Evolutionary conservation across 1,284 basidiomycete genomes (phyloP).

Genomic region (Cutaneotrichosporon cyanovorans): DNA sequence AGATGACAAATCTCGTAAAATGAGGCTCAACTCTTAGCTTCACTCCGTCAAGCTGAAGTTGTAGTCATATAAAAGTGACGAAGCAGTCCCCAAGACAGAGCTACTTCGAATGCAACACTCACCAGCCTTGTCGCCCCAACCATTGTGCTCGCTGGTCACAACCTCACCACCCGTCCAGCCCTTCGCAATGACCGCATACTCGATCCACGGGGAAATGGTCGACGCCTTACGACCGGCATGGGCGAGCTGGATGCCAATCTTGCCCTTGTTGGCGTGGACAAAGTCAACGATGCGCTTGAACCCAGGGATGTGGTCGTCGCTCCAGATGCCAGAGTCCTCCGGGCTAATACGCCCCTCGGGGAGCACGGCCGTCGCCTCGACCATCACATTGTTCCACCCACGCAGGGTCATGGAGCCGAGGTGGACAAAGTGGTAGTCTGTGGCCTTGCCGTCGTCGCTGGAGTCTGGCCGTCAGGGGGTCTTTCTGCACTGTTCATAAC

Average conservation of each 20-base stretch:
- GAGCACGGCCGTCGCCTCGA: conserved; percentile 64
- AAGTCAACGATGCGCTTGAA: conserved; percentile 66
- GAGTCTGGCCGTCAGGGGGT: conserved; percentile 53
- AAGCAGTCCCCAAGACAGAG: no score
- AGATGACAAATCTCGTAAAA: no score
- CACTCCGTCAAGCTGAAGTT: no score
- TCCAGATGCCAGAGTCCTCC: conserved; percentile 59
- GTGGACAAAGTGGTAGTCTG: conserved; percentile 74
- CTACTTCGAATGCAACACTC: no score
- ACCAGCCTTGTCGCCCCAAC: conserved; percentile 62
- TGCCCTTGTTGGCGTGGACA: conserved; percentile 59
- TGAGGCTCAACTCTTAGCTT: no score
- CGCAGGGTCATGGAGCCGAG: conserved; percentile 51
- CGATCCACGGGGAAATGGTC: conserved; percentile 56
- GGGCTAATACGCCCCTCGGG: conserved; percentile 63
- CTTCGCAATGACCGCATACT: conserved; percentile 24
- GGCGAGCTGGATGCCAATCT: conserved; percentile 69
- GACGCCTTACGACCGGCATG: conserved; percentile 72
- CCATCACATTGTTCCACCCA: conserved; percentile 55
- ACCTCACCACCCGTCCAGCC: conserved; percentile 40
- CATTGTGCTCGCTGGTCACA: conserved; percentile 51
- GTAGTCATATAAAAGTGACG: no score
- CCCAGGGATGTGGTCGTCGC: conserved; percentile 61
- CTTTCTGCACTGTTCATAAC: no score
- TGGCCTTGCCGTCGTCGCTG: conserved; percentile 60